Evolutionary conservation across 2,329 filamentous ascomycete species (phyloP).

Genomic region (Fusarium torreyae): DNA sequence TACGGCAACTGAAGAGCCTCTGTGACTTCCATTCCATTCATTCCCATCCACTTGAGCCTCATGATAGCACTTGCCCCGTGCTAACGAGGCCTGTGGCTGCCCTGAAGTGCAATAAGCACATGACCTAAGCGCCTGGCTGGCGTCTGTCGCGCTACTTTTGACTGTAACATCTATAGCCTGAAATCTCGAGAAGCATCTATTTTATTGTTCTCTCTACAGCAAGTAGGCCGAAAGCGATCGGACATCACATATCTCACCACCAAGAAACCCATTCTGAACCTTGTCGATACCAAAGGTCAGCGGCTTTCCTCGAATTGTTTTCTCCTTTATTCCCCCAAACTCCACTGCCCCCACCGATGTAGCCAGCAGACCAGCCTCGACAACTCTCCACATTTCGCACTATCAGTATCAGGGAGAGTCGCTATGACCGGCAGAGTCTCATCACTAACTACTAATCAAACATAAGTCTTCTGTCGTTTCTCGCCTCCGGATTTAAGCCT

Average conservation of each 20-base stretch:
- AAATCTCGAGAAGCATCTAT: not conserved
- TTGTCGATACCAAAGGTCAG: constrained; percentile 8
- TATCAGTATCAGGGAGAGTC: too few relatives aligned
- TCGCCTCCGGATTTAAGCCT: constrained; percentile 3
- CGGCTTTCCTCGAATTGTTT: constrained; percentile 15
- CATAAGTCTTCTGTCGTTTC: constrained; percentile 31
- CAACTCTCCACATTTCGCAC: too few relatives aligned
- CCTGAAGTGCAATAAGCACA: constrained; percentile 10
- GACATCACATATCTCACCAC: constrained; percentile 1
- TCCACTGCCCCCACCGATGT: not conserved
- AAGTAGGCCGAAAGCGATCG: constrained; percentile 5
- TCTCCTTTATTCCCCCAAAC: constrained; percentile 13
- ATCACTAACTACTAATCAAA: constrained; percentile 31
- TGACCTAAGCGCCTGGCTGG: constrained; percentile 35
- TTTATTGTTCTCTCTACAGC: not conserved
- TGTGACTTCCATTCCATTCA: constrained; percentile 16
- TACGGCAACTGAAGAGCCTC: constrained; percentile 5
- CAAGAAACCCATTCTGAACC: not conserved
- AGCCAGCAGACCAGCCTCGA: too few relatives aligned
- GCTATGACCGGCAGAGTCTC: too few relatives aligned
- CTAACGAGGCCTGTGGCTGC: not conserved
- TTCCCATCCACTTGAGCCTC: constrained; percentile 19
- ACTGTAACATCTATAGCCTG: not conserved
- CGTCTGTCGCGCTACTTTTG: constrained; percentile 39
- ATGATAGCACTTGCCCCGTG: constrained; percentile 1